A percentile compares a stretch with the other conserved stretches of the same genome.
These are phyloP conservation scores for Didymella pomorum DNA, from an alignment of 2,329 filamentous ascomycete genomes.

Conservation along the genomic window DNA sequence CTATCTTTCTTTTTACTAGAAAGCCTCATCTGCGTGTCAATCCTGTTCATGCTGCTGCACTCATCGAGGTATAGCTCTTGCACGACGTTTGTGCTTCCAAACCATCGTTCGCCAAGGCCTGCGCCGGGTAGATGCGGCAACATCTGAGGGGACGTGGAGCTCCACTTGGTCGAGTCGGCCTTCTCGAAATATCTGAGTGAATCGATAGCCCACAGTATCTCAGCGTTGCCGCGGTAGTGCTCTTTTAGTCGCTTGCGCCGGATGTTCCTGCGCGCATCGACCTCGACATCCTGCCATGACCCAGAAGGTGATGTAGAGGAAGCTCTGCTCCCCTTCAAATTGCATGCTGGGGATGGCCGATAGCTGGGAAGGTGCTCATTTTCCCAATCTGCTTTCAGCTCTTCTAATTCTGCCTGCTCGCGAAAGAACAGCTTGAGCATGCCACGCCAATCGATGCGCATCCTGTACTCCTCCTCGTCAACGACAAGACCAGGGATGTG, in stretches of 20 bases:
- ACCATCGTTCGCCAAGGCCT: conserved; percentile 43
- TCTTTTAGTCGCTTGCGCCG: conserved; percentile 36
- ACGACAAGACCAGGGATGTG: conserved; percentile 36
- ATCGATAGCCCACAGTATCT: conserved; percentile 44
- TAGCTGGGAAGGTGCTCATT: background rate
- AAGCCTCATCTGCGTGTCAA: conserved; percentile 20
- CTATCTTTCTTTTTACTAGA: background rate
- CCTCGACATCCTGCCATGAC: conserved; percentile 17
- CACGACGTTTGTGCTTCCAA: conserved; percentile 38
- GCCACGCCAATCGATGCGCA: conserved; percentile 39
- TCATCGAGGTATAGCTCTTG: conserved; percentile 46
- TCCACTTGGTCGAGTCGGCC: conserved; percentile 22
- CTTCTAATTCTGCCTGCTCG: conserved; percentile 33
- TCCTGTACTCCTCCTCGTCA: conserved; percentile 28
- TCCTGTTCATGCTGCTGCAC: conserved; percentile 45
- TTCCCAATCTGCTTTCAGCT: conserved; percentile 22
- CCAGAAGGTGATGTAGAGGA: conserved; percentile 10
- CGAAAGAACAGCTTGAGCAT: conserved; percentile 45
- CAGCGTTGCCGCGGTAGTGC: conserved; percentile 33
- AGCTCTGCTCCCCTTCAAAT: conserved; percentile 28
- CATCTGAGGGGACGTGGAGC: conserved; percentile 18
- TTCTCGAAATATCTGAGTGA: conserved; percentile 38
- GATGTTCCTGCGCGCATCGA: conserved; percentile 34
- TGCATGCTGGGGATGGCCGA: conserved; percentile 1
- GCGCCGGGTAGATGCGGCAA: conserved; percentile 40